Evolutionary conservation across 2,329 filamentous ascomycete species (phyloP).

Genomic region (Drechslera avenae): DNA sequence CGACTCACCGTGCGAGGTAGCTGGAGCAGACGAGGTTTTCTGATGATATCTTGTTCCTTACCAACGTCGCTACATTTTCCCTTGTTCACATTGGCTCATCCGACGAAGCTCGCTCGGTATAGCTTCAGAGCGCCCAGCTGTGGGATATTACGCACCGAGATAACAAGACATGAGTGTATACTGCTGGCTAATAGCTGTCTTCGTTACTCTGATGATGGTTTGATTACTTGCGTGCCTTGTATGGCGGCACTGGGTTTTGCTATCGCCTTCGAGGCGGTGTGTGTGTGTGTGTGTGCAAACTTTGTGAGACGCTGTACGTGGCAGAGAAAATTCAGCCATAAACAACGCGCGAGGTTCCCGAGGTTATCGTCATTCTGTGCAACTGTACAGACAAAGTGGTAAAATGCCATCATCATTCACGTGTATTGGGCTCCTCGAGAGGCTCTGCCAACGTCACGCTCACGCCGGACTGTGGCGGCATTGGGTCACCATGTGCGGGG

Average conservation of each 20-base stretch:
- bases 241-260: too few species aligned
- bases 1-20: slow-evolving; percentile 62
- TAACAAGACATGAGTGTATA: too few species aligned
- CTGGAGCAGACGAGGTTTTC: slow-evolving; percentile 66
- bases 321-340: too few species aligned
- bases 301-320: too few species aligned
- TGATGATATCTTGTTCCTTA: slow-evolving; percentile 69
- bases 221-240: too few species aligned
- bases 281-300: too few species aligned
- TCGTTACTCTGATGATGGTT: too few species aligned
- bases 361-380: too few species aligned
- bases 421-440: background rate
- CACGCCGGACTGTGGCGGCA: slow-evolving; percentile 6
- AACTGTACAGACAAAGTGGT: background rate
- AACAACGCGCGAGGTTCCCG: too few species aligned
- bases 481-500: slow-evolving; percentile 9
- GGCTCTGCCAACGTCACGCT: slow-evolving; percentile 7
- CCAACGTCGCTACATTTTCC: slow-evolving; percentile 65
- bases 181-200: too few species aligned
- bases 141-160: background rate
- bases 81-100: background rate
- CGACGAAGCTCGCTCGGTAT: slow-evolving; percentile 5
- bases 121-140: background rate
- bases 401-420: background rate
- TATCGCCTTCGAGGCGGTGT: too few species aligned